Percentiles rank a stretch among this genome's conserved stretches.
phyloP scores from a whole-genome alignment of 306 rosid species.

The Mimosa bimucronata region DNA sequence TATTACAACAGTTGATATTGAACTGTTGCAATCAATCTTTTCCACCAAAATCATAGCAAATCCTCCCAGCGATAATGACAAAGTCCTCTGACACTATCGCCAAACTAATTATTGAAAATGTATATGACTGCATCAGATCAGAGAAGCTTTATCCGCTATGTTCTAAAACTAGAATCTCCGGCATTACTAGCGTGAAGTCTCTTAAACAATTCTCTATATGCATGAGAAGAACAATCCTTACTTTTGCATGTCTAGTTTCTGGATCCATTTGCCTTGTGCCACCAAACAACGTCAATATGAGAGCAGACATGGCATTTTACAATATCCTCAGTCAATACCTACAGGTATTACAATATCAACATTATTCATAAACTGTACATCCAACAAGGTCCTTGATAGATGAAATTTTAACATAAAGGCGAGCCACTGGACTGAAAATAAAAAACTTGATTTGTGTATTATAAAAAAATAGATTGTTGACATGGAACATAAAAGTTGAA shows the following conservation, averaged over 20 bases:
- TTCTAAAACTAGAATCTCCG: not conserved
- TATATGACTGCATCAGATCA: not conserved
- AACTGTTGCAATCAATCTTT: too few relatives aligned
- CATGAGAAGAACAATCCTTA: slow-evolving; percentile 46
- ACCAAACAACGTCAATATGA: slow-evolving; percentile 53
- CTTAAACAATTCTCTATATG: not conserved
- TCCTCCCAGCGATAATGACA: too few relatives aligned
- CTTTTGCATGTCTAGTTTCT: slow-evolving; percentile 69
- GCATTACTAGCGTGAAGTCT: not conserved
- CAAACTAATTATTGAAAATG: not conserved
- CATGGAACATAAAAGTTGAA: slow-evolving; percentile 8
- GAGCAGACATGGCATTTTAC: slow-evolving; percentile 78
- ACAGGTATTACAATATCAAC: slow-evolving; percentile 32
- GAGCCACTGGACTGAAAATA: slow-evolving; percentile 17
- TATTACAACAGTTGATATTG: too few relatives aligned
- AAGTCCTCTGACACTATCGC: not conserved
- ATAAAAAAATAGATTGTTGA: not conserved
- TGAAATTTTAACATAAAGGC: slow-evolving; percentile 15
- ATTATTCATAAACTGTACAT: slow-evolving; percentile 20
- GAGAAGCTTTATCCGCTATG: not conserved
- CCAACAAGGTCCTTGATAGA: not conserved
- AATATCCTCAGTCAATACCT: slow-evolving; percentile 82
- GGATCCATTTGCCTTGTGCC: slow-evolving; percentile 39
- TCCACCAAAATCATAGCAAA: too few relatives aligned
- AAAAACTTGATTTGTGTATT: not conserved